Evolutionary conservation across 306 rosid genomes (phyloP).

Genomic region (Cicer pinnatifidum): DNA sequence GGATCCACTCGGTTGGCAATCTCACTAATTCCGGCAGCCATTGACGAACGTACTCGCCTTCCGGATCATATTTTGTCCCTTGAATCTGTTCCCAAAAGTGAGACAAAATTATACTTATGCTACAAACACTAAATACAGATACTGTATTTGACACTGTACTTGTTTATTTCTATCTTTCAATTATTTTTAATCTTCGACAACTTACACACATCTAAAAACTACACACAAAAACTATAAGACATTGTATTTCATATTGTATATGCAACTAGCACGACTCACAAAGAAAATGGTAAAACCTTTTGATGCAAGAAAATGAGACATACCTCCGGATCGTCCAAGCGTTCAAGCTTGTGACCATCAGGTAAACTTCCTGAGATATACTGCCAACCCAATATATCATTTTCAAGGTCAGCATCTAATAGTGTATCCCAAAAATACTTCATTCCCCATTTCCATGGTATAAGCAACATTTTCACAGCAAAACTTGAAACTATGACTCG

Average conservation of each 20-base stretch:
- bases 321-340: conserved; percentile 3
- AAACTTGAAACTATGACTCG: conserved; percentile 95
- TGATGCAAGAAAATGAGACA: not conserved
- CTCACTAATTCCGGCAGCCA: conserved; percentile 92
- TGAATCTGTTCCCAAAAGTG: conserved; percentile 58
- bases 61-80: conserved; percentile 81
- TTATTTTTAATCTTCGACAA: no score
- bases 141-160: not conserved
- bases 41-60: conserved; percentile 83
- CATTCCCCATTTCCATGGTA: conserved; percentile 99
- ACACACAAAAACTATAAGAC: no score
- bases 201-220: no score
- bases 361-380: conserved; percentile 91
- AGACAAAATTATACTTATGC: conserved; percentile 16
- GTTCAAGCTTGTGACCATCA: conserved; percentile 55
- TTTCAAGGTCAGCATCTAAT: conserved; percentile 93
- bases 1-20: conserved; percentile 94
- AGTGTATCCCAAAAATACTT: conserved; percentile 99
- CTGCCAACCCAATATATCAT: conserved; percentile 98
- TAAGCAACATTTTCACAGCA: conserved; percentile 94
- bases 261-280: no score
- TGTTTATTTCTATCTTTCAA: no score
- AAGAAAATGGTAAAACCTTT: not conserved
- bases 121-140: not conserved
- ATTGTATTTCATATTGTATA: no score